phyloP scores from a whole-genome alignment of 371 early-diverging fungal genomes.

The Saksenaea vasiformis region DNA sequence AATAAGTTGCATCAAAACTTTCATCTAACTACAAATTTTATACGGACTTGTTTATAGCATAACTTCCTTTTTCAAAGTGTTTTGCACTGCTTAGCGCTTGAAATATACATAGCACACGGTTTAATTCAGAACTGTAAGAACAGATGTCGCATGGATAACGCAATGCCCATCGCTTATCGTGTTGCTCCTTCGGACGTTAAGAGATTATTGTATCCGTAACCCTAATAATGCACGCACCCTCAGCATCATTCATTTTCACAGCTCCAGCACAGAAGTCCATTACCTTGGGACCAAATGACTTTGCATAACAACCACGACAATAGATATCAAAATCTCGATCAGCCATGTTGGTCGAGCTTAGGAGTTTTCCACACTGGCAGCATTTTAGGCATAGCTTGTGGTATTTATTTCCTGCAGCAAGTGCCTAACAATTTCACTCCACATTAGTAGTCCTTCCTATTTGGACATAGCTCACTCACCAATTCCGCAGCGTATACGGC shows the following conservation, averaged over 20 bases:
- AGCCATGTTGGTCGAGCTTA: constrained; percentile 53
- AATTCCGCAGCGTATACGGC: constrained; percentile 53
- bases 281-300: constrained; percentile 48
- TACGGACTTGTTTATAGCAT: no score
- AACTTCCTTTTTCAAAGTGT: no score
- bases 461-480: constrained; percentile 10
- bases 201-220: constrained; percentile 25
- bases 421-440: constrained; percentile 16
- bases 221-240: constrained; percentile 8
- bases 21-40: no score
- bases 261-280: not conserved
- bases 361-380: constrained; percentile 41
- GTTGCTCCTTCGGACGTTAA: constrained; percentile 18
- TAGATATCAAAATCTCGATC: constrained; percentile 47
- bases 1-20: no score
- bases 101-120: no score
- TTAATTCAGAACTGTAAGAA: no score
- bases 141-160: not conserved
- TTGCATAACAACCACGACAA: constrained; percentile 49
- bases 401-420: constrained; percentile 53
- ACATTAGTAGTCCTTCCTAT: not conserved
- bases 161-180: constrained; percentile 5
- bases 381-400: constrained; percentile 50
- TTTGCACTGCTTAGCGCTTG: no score
- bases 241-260: not conserved